Evolutionary conservation across 495 filamentous ascomycete genomes (phyloP), one percentile per base, ranked within the genome.

Genomic region (Podospora sp.): DNA sequence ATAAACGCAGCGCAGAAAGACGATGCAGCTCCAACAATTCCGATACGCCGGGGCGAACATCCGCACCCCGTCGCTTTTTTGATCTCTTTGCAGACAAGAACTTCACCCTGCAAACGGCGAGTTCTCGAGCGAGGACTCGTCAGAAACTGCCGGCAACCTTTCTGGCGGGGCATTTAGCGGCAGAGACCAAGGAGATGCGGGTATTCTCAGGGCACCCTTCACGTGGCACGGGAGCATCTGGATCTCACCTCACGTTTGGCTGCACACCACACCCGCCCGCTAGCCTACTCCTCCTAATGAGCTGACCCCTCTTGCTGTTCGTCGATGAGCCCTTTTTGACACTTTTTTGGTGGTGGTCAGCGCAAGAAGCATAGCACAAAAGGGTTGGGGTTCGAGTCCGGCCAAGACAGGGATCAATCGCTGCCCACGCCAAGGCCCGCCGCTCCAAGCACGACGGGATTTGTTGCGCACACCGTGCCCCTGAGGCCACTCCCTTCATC

Each of bases 381-480:
- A 36, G 26, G 57, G 25, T 60, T 36, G 57, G 29, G 57, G 26
- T 29, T 33, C 18, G 29, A 14, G 26, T 36, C 26, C n/a, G 57
- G 40, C 12, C 57, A 21, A 60, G 57, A 60, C 57, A 60, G 29
- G 57, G 57, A 33, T 60, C 14, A 11, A 6, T 22, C 26, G 29
- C 53, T 7, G 53, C 26, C 57, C 57, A 36, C 26, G 57, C 26
- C 57, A 36, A 36, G 57, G 26, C 0, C 57, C 20, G 4, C 29
- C 56, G 22, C 26, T n/a, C n/a, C 4, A 33, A 33, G 8, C 4
- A 33, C 4, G 29, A 33, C 29, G 29, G 29, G 59, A 62, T 62
- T 49, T 62, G 21, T 62, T 62, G 60, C 60, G 60, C 60, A 62
- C 60, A 62, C 60, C 35, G 60, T 62, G 12, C 8, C 36, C 1